Evolutionary conservation across 257 asterid genomes (phyloP).

Genomic region (Perilla frutescens): DNA sequence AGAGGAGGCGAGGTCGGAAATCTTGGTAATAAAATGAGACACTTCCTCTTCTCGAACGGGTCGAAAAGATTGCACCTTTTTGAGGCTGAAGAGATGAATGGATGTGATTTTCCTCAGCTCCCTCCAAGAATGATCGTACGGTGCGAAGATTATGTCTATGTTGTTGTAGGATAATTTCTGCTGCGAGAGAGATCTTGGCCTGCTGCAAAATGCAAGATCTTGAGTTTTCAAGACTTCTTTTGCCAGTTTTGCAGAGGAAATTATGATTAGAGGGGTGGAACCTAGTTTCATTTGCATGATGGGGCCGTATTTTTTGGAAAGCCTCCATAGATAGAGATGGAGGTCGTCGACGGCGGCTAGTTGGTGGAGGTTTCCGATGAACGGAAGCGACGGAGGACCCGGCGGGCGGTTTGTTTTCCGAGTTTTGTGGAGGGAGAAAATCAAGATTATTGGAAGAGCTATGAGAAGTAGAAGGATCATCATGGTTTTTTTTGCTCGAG

Average conservation of each 20-base stretch:
- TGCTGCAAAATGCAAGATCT: constrained; percentile 27
- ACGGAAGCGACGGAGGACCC: constrained; percentile 30
- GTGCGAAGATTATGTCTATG: constrained; percentile 22
- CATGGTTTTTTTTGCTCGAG: no score
- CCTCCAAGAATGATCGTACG: background rate
- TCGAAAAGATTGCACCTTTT: background rate
- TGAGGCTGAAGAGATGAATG: background rate
- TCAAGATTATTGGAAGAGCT: background rate
- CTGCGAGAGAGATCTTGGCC: background rate
- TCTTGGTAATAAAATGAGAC: background rate
- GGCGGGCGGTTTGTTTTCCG: constrained; percentile 11
- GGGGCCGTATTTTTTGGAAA: constrained; percentile 33
- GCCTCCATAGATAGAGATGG: constrained; percentile 7
- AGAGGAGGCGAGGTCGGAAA: background rate
- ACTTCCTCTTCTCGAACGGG: constrained; percentile 32
- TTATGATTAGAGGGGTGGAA: background rate
- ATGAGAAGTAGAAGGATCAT: background rate
- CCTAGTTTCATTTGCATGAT: constrained; percentile 29
- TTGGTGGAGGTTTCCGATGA: constrained; percentile 41
- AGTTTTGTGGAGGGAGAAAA: background rate
- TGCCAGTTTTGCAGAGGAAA: constrained; percentile 25
- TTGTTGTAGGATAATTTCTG: constrained; percentile 11
- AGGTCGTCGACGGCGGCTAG: background rate
- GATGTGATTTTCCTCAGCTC: background rate
- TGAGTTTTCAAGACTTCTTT: constrained; percentile 33